phyloP scores from a whole-genome alignment of 169 alveolate genomes.

The Cryptosporidium tyzzeri region DNA sequence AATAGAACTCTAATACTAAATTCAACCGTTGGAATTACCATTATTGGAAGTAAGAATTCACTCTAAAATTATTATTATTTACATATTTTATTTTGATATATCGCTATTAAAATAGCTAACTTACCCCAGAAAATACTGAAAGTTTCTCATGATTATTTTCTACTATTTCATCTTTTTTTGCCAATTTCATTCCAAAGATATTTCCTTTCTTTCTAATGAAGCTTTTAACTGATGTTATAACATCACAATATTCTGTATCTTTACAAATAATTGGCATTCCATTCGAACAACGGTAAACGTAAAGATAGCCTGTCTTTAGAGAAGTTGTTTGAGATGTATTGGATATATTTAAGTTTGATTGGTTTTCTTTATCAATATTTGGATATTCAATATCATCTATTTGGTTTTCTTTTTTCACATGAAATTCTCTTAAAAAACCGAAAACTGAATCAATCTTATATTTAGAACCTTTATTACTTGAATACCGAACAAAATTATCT shows the following conservation, averaged over 20 bases:
- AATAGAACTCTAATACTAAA: constrained; percentile 25
- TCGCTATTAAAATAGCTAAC: background rate
- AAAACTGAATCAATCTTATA: constrained; percentile 46
- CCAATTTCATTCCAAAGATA: constrained; percentile 28
- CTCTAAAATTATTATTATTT: background rate
- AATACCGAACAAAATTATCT: background rate
- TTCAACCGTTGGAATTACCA: constrained; percentile 31
- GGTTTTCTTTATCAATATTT: constrained; percentile 2
- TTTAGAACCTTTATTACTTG: constrained; percentile 22
- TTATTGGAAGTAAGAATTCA: constrained; percentile 30
- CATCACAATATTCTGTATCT: constrained; percentile 44
- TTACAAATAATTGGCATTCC: constrained; percentile 63
- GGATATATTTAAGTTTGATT: background rate
- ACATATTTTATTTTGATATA: background rate
- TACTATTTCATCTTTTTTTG: background rate
- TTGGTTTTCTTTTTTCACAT: background rate
- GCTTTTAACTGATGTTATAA: constrained; percentile 38
- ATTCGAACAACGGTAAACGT: constrained; percentile 46
- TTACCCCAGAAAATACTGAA: constrained; percentile 23
- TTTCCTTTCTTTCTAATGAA: constrained; percentile 27
- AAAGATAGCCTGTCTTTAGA: constrained; percentile 11
- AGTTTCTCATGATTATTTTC: constrained; percentile 10
- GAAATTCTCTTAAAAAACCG: constrained; percentile 13
- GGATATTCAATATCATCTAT: background rate
- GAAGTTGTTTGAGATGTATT: background rate